These are phyloP conservation scores for Amanita rubescens DNA, from an alignment of 768 basidiomycete genomes.

Conservation along the genomic window DNA sequence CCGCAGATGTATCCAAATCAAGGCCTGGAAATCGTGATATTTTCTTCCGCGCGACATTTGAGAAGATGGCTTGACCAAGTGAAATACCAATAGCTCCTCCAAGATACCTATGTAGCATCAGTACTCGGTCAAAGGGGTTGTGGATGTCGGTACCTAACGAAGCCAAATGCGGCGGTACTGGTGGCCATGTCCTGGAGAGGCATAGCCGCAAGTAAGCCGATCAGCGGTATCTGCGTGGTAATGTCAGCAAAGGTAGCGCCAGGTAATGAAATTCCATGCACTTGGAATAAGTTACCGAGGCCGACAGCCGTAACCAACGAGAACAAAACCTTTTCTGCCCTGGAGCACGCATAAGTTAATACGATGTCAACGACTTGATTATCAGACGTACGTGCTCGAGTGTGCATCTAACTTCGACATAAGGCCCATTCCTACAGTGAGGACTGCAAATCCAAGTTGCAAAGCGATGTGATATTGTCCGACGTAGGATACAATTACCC, in stretches of 20 bases:
- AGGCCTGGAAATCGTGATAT: conserved; percentile 28
- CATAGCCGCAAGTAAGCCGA: conserved; percentile 82
- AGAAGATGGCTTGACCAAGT: conserved; percentile 63
- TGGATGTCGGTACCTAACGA: conserved; percentile 44
- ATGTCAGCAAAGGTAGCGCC: background rate
- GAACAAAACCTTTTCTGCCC: conserved; percentile 58
- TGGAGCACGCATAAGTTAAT: conserved; percentile 18
- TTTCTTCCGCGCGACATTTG: conserved; percentile 39
- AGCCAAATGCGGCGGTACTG: conserved; percentile 60
- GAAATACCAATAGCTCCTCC: conserved; percentile 77
- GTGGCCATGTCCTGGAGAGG: conserved; percentile 84
- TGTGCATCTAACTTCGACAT: conserved; percentile 59
- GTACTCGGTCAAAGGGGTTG: conserved; percentile 1
- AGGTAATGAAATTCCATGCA: conserved; percentile 12
- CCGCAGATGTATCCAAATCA: conserved; percentile 29
- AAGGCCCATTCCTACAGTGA: conserved; percentile 61
- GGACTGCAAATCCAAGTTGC: conserved; percentile 51
- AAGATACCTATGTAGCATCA: conserved; percentile 39
- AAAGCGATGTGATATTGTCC: conserved; percentile 55
- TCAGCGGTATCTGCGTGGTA: conserved; percentile 51
- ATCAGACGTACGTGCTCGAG: conserved; percentile 41
- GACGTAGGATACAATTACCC: conserved; percentile 47
- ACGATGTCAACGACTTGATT: background rate
- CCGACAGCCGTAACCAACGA: conserved; percentile 63
- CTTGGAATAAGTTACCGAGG: conserved; percentile 59